These are phyloP conservation scores for Fraxinus platypoda DNA, from an alignment of 305 asterid genomes.

Conservation along the genomic window DNA sequence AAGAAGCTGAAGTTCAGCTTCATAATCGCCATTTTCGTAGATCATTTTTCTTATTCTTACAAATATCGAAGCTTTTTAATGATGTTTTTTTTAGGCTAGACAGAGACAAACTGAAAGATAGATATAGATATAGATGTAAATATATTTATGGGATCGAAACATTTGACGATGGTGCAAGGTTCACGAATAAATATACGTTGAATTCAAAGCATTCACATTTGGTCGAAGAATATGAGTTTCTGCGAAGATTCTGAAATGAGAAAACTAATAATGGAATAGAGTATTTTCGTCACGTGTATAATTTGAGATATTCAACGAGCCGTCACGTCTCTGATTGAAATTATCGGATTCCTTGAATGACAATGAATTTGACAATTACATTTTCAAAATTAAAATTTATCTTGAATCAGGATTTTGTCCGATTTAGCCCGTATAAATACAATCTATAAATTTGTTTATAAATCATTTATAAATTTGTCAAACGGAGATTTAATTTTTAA, in stretches of 20 bases:
- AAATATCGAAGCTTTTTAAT: not conserved
- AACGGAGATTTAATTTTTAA: too few species aligned
- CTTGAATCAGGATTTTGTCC: too few species aligned
- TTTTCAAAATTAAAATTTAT: too few species aligned
- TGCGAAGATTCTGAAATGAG: not conserved
- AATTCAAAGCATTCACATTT: not conserved
- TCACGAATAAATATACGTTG: not conserved
- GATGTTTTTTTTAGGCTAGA: not conserved
- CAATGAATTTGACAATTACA: too few species aligned
- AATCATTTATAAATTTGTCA: too few species aligned
- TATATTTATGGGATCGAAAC: not conserved
- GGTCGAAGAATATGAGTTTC: not conserved
- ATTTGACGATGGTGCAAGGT: not conserved
- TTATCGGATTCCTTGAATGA: not conserved
- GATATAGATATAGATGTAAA: too few species aligned
- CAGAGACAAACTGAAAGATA: too few species aligned
- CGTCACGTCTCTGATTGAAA: not conserved
- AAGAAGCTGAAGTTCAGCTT: constrained; percentile 40
- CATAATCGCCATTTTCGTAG: constrained; percentile 23
- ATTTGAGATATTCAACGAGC: not conserved
- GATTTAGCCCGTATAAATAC: too few species aligned
- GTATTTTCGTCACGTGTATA: not conserved
- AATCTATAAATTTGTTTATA: too few species aligned
- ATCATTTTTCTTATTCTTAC: not conserved
- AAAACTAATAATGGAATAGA: not conserved